Evolutionary conservation across 257 asterid genomes (phyloP), one percentile per base, ranked within the genome.

Genomic region (Fraxinus pennsylvanica): DNA sequence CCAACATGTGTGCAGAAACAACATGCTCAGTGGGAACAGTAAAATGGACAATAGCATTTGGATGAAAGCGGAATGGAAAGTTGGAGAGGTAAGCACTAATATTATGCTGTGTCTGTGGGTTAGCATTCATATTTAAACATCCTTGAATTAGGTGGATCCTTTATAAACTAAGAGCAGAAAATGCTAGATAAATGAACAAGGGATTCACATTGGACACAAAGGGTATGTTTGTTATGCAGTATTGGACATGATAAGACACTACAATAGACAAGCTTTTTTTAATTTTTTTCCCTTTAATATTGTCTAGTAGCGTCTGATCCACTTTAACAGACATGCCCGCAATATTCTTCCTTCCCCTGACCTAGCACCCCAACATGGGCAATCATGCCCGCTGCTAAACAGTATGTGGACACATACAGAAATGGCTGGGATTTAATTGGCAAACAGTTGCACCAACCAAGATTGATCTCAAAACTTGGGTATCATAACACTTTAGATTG

Each of bases 41-140:
- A 74, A 61, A 63, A 88, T 82, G 57, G 97, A 93, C 57, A 81
- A 79, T 75, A 83, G 89, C 86, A 71, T 91, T 76, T 93, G 98
- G 99, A 67, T 39, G 27, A 89, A 87, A 75, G 76, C 86, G 54
- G 86, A 82, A 74, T 90, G 96, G 96, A 84, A 84, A 68, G 78
- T 70, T 68, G 96, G 97, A 86, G 95, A 91, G 97, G 97, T 90
- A 77, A 39, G 71, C 75, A 79, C 8, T 81, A 76, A 27, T 13
- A 9, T 41, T 41, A 39, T 47, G 3, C 59, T 50, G 2, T 15
- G 59, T 15, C 21, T 50, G 17, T 50, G 21, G 21, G 6, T 50
- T 50, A 50, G 59, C 15, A 50, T 17, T 50, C 1, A 1, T 50
- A 50, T 50, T 50, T 50, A 50, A 50, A 50, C 59, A 50, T 50